Conservation (phyloP, 495 filamentous ascomycete genomes). For the Letharia columbiana region DNA sequence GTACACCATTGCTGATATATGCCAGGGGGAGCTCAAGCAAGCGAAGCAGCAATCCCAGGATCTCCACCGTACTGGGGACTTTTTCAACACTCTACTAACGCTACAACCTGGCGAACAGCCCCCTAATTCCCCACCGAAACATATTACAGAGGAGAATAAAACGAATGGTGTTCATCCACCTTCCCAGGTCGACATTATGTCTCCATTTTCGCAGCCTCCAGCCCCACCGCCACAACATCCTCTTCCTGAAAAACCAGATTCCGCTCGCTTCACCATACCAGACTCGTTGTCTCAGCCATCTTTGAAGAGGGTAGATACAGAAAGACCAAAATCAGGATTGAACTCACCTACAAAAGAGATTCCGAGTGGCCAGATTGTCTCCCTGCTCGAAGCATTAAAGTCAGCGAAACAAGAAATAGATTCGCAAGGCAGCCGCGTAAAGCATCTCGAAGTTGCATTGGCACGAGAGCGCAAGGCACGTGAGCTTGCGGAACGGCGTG, state of each 20-base stretch:
- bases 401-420: slow-evolving; percentile 74
- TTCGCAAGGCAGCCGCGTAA: slow-evolving; percentile 64
- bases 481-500: slow-evolving; percentile 72
- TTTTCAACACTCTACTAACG: slow-evolving; percentile 64
- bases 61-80: slow-evolving; percentile 69
- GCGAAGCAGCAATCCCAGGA: slow-evolving; percentile 83
- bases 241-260: slow-evolving; percentile 81
- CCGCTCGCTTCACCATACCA: slow-evolving; percentile 37
- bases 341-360: slow-evolving; percentile 58
- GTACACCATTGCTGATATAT: background rate
- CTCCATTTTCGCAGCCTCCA: slow-evolving; percentile 77
- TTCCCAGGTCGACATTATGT: slow-evolving; percentile 50
- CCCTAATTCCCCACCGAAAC: slow-evolving; percentile 35
- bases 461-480: slow-evolving; percentile 72
- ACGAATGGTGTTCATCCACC: slow-evolving; percentile 37
- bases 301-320: slow-evolving; percentile 65
- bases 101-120: slow-evolving; percentile 62
- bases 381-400: slow-evolving; percentile 72
- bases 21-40: slow-evolving; percentile 74
- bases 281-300: slow-evolving; percentile 44
- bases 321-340: slow-evolving; percentile 53
- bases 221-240: slow-evolving; percentile 88
- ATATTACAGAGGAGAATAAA: slow-evolving; percentile 34
- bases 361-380: slow-evolving; percentile 63
- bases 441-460: slow-evolving; percentile 71